Percentiles rank a stretch among this genome's conserved stretches.
Conservation (phyloP, 2,329 filamentous ascomycete species). For the Phialophora chinensis region DNA sequence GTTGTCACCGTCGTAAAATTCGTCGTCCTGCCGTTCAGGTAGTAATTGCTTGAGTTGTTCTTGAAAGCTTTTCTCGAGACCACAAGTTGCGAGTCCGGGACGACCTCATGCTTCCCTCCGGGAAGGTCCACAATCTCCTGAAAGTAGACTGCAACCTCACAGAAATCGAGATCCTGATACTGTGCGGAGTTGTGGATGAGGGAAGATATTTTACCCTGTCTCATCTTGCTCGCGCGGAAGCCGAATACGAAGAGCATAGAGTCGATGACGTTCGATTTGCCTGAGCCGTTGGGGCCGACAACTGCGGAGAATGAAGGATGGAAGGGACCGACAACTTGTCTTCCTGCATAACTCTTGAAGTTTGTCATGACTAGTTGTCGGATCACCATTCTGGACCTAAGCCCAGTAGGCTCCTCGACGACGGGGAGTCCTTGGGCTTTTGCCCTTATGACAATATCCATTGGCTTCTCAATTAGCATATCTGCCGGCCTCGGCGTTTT, state of each 20-base stretch:
- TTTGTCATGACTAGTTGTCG: conserved; percentile 91
- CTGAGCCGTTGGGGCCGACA: conserved; percentile 95
- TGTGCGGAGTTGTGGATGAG: conserved; percentile 96
- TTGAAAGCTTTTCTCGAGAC: conserved; percentile 94
- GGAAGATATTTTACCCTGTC: conserved; percentile 96
- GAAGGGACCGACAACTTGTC: conserved; percentile 94
- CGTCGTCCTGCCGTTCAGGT: conserved; percentile 87
- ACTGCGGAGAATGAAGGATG: conserved; percentile 97
- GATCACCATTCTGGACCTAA: conserved; percentile 88
- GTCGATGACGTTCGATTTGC: conserved; percentile 98
- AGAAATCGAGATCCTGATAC: conserved; percentile 82
- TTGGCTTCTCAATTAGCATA: conserved; percentile 81
- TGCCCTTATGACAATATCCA: conserved; percentile 92
- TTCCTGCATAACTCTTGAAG: conserved; percentile 98
- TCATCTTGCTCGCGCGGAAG: conserved; percentile 98
- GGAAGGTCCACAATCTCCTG: conserved; percentile 91
- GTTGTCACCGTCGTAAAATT: conserved; percentile 92
- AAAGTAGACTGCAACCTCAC: conserved; percentile 96
- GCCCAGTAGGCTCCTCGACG: conserved; percentile 74
- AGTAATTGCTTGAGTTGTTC: conserved; percentile 98
- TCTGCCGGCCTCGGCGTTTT: conserved; percentile 78
- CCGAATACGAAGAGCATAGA: conserved; percentile 98
- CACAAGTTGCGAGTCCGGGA: conserved; percentile 82
- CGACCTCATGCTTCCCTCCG: conserved; percentile 73
- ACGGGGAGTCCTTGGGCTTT: conserved; percentile 65